Base-by-base conservation (phyloP, 2,329 filamentous ascomycete species). In the Mariannaea elegans region DNA sequence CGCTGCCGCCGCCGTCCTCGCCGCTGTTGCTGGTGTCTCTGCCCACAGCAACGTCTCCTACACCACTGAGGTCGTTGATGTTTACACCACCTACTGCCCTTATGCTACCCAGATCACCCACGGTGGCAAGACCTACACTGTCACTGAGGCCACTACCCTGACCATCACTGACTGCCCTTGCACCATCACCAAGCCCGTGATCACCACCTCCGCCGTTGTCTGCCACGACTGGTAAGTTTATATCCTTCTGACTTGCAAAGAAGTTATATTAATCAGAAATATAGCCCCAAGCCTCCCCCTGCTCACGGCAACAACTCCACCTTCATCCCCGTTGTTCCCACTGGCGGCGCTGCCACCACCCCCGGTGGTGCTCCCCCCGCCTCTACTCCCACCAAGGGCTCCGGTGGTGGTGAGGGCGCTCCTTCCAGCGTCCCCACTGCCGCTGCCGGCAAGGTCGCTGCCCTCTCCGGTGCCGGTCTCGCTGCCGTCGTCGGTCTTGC, bases 151-250 rank as follows among this genome's bases (percentile, higher is more conserved):
- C 74, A 89, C 87, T 75, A 89, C 87, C 75, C 77, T 90, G 77
- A 91, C 88, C 80, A 85, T 91, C 82, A 86, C 86, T 71, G 81
- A 89, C 83, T 90, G 89, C 84, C 85, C 88, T 70, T 90, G 87
- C 87, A 91, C 86, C 73, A 73, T 87, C 78, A 83, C 81, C 80
- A 84, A 82, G 80, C 84, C 86, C 54, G 79, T 87, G 69, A 77
- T 78, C 73, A 82, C 79, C 75, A 79, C 80, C 74, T 80, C 81
- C 63, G 75, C 78, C 44, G 83, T 86, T 44, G 69, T 78, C 75
- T 87, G 84, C 84, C 71, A 78, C 74, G 79, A 77, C 77, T 86
- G 83, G 82, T 84, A 80, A 72, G 79, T 60, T 48, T 27, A n/a
- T n/a, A n/a, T 24, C 14, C 46, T 7, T 16, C 18, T 2, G 3